Conservation (phyloP, 129 eudicot genomes). For the Chrysanthemum makinoi region DNA sequence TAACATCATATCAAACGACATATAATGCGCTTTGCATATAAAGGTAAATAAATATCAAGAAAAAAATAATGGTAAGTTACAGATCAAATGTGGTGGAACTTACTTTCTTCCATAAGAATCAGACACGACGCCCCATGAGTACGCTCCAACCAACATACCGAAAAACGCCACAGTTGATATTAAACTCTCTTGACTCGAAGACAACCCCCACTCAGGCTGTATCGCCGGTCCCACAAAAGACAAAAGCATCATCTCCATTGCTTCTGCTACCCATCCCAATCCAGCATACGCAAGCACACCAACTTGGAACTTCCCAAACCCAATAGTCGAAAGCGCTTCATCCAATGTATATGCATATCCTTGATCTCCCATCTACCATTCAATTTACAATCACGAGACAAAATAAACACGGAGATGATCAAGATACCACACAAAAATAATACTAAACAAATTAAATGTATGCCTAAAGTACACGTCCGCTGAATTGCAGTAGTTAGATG, state of each 20-base stretch:
- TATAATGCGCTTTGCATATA: not conserved
- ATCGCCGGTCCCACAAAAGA: constrained; percentile 72
- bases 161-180: constrained; percentile 68
- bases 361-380: constrained; percentile 50
- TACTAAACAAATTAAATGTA: too few species aligned
- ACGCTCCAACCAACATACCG: constrained; percentile 75
- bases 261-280: constrained; percentile 62
- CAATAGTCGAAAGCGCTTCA: constrained; percentile 54
- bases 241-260: constrained; percentile 77
- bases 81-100: not conserved
- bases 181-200: constrained; percentile 59
- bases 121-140: constrained; percentile 58
- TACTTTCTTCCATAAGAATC: constrained; percentile 66
- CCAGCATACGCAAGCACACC: constrained; percentile 63
- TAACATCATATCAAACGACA: not conserved
- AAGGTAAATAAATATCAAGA: not conserved
- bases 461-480: too few species aligned
- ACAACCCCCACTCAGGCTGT: constrained; percentile 60
- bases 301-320: constrained; percentile 69
- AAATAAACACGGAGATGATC: not conserved
- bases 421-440: not conserved
- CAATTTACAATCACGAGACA: too few species aligned
- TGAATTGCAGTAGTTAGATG: too few species aligned
- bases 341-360: constrained; percentile 49
- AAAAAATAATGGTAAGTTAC: not conserved